Conservation (phyloP, 1,139 yeast genomes). For the Candida labiduridarum region DNA sequence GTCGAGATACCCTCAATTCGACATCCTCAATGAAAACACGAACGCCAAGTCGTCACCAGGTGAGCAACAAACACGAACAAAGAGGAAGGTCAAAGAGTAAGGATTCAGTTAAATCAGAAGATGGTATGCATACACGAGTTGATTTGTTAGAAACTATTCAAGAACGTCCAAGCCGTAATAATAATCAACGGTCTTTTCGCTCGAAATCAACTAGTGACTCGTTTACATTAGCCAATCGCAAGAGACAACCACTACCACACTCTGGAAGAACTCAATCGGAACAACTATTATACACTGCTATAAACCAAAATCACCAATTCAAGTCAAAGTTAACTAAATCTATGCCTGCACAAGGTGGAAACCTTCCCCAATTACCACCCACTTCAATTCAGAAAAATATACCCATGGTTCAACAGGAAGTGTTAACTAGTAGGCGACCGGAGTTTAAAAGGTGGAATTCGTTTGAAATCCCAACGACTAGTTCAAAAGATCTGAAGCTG, state of each 20-base stretch:
- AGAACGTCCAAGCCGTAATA: background rate
- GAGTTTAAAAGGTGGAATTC: conserved; percentile 30
- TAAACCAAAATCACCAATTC: conserved; percentile 13
- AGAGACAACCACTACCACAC: conserved; percentile 6
- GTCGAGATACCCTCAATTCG: no score
- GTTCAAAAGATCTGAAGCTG: conserved; percentile 1
- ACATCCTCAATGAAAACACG: background rate
- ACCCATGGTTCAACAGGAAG: conserved; percentile 8
- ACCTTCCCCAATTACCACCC: background rate
- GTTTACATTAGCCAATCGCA: background rate
- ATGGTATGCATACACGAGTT: background rate
- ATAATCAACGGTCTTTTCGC: background rate
- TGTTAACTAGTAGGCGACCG: background rate
- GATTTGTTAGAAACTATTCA: background rate
- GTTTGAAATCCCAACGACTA: conserved; percentile 8
- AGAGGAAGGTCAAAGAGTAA: conserved; percentile 8
- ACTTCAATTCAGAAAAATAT: conserved; percentile 12
- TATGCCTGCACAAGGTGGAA: conserved; percentile 10
- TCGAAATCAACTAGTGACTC: conserved; percentile 8
- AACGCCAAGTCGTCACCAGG: background rate
- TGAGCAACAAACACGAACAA: conserved; percentile 1
- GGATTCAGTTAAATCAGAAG: background rate
- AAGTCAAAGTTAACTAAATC: conserved; percentile 12
- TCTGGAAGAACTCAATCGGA: background rate
- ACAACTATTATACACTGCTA: conserved; percentile 14